These are phyloP conservation scores for Phyllosticta capitalensis DNA, from an alignment of 2,329 filamentous ascomycete species.

Conservation along the genomic window DNA sequence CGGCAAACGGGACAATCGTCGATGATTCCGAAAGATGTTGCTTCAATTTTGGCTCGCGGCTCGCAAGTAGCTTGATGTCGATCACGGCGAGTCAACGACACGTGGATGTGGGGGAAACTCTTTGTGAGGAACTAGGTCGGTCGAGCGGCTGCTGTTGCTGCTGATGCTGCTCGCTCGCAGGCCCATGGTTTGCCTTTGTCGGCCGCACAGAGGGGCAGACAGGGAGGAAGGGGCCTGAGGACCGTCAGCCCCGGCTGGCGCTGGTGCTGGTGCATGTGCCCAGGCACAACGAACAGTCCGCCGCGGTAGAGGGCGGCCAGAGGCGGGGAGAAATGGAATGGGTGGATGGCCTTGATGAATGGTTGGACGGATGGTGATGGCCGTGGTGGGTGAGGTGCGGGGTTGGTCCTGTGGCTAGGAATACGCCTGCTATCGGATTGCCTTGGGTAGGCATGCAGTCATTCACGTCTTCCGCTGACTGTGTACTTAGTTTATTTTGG, in stretches of 20 bases:
- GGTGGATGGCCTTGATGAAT: background rate
- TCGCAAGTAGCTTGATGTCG: background rate
- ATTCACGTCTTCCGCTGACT: background rate
- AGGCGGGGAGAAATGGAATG: background rate
- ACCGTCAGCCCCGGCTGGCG: background rate
- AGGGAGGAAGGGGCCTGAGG: background rate
- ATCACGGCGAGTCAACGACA: background rate
- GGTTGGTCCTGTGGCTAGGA: background rate
- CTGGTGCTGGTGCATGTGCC: background rate
- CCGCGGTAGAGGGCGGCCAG: background rate
- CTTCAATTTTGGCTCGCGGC: background rate
- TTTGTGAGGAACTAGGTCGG: background rate
- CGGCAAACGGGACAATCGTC: background rate
- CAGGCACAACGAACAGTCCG: background rate
- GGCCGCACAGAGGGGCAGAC: too few relatives aligned
- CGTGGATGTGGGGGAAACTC: background rate
- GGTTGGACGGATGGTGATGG: background rate
- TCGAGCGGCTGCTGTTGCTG: background rate
- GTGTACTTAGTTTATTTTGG: background rate
- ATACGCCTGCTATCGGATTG: background rate
- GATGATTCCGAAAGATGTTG: background rate
- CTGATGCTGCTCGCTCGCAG: background rate
- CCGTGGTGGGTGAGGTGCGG: background rate
- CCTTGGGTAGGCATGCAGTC: background rate
- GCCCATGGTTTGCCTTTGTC: background rate